Percentiles rank a stretch among this genome's conserved stretches.
phyloP scores from a whole-genome alignment of 331 rosid genomes.

The Quercus phellos region DNA sequence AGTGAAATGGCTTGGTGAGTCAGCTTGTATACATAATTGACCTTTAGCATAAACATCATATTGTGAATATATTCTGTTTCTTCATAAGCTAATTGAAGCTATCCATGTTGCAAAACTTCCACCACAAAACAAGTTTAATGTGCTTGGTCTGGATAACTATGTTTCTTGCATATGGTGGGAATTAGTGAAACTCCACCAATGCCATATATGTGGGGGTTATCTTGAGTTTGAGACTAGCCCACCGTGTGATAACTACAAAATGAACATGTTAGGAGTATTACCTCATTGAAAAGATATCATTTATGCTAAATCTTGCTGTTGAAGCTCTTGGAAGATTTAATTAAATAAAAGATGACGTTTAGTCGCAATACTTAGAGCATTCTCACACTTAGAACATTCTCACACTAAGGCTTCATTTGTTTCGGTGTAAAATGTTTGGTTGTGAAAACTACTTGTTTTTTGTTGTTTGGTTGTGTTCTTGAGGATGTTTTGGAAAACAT shows the following conservation, averaged over 20 bases:
- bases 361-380: neutral
- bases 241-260: neutral
- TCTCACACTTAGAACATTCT: neutral
- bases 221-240: neutral
- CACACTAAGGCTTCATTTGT: neutral
- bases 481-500: too few relatives aligned
- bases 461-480: too few relatives aligned
- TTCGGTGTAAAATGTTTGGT: too few relatives aligned
- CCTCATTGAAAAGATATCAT: neutral
- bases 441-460: too few relatives aligned
- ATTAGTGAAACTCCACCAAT: neutral
- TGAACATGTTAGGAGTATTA: neutral
- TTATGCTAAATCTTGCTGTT: neutral
- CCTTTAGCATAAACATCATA: neutral
- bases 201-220: neutral
- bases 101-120: neutral
- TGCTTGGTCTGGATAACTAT: neutral
- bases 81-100: neutral
- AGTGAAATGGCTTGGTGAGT: neutral
- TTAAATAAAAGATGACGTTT: neutral
- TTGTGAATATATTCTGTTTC: conserved; percentile 4
- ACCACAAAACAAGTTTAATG: neutral
- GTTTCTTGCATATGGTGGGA: neutral
- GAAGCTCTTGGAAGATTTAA: neutral
- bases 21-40: neutral